Conservation (phyloP, 1,139 yeast species). For the Lipomyces yarrowii region DNA sequence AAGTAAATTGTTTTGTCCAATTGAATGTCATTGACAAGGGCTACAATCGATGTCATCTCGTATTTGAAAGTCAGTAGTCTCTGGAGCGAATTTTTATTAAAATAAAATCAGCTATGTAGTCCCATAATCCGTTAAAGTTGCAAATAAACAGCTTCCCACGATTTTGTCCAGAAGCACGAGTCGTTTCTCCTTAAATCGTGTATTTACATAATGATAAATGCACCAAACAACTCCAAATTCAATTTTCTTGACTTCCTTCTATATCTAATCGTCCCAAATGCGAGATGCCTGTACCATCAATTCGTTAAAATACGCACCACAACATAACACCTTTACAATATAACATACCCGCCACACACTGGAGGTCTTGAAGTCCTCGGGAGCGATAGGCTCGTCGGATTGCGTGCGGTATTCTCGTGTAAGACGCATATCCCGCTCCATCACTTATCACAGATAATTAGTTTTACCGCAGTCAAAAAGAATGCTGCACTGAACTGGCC, state of each 20-base stretch:
- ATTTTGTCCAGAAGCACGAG: background rate
- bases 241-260: background rate
- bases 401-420: conserved; percentile 78
- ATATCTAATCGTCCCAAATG: conserved; percentile 13
- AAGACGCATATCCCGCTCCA: conserved; percentile 72
- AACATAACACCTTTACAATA: background rate
- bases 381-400: conserved; percentile 67
- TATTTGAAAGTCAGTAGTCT: too few relatives aligned
- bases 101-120: background rate
- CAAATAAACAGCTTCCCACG: background rate
- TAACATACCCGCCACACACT: conserved; percentile 48
- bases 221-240: background rate
- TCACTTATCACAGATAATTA: conserved; percentile 45
- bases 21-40: too few relatives aligned
- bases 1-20: too few relatives aligned
- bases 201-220: conserved; percentile 1
- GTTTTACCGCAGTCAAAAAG: background rate
- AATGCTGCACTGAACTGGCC: too few relatives aligned
- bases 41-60: too few relatives aligned
- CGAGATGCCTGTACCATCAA: conserved; percentile 2
- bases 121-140: background rate
- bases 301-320: background rate
- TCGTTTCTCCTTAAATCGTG: background rate
- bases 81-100: background rate
- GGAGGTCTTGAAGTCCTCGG: conserved; percentile 66